These are phyloP conservation scores for Claviceps digitariae DNA, from an alignment of 2,329 filamentous ascomycete genomes.

Conservation along the genomic window DNA sequence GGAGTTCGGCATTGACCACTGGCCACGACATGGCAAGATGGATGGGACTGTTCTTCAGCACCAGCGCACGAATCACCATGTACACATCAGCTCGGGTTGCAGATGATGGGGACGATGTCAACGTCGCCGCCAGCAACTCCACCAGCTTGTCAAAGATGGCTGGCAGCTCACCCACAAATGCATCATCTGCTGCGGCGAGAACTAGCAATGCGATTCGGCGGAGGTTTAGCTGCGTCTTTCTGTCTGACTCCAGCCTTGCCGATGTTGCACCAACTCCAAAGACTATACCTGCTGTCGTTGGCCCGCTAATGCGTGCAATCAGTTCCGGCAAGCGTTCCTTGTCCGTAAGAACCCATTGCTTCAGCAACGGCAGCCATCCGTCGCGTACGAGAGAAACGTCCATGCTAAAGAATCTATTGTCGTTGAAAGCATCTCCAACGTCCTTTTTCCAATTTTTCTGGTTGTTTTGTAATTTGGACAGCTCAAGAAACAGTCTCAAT, in stretches of 20 bases:
- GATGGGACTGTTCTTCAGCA: conserved; percentile 63
- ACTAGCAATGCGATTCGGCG: conserved; percentile 70
- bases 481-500: conserved; percentile 59
- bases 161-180: conserved; percentile 64
- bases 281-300: conserved; percentile 88
- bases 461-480: conserved; percentile 63
- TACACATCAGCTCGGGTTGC: conserved; percentile 80
- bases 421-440: conserved; percentile 81
- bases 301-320: conserved; percentile 62
- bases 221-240: conserved; percentile 80
- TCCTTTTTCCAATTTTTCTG: conserved; percentile 93
- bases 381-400: conserved; percentile 49
- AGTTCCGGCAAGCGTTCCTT: conserved; percentile 81
- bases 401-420: conserved; percentile 70
- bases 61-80: conserved; percentile 70
- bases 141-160: conserved; percentile 69
- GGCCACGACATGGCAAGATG: conserved; percentile 85
- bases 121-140: conserved; percentile 71
- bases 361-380: conserved; percentile 72
- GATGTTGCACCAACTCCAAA: conserved; percentile 96
- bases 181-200: conserved; percentile 62
- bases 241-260: conserved; percentile 85
- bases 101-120: conserved; percentile 83
- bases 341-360: conserved; percentile 73
- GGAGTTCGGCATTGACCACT: conserved; percentile 72